Conservation (phyloP, 225 moss, liverwort and hornwort species). For the Straminergon stramineum region DNA sequence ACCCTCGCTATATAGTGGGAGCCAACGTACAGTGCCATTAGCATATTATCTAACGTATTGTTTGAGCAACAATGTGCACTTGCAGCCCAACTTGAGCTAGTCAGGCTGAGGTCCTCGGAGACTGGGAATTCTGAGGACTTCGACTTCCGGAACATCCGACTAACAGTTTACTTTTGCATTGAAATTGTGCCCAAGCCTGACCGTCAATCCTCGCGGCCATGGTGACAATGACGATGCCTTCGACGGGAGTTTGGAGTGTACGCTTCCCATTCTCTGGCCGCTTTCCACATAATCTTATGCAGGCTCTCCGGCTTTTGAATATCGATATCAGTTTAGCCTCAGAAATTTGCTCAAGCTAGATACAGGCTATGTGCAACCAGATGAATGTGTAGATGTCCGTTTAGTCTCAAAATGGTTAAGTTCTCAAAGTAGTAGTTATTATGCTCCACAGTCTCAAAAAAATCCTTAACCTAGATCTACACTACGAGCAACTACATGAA, state of each 20-base stretch:
- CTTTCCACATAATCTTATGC: neutral
- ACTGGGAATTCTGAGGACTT: too few relatives aligned
- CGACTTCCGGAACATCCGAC: too few relatives aligned
- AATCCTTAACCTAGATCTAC: neutral
- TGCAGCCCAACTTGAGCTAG: too few relatives aligned
- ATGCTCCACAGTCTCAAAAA: neutral
- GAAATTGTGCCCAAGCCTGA: neutral
- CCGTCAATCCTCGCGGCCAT: neutral
- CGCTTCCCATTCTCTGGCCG: neutral
- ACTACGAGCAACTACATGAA: neutral
- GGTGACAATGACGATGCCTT: neutral
- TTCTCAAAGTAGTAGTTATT: too few relatives aligned
- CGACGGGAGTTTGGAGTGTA: neutral
- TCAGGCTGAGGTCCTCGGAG: too few relatives aligned
- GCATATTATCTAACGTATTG: neutral
- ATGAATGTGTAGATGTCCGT: neutral
- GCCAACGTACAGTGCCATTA: neutral
- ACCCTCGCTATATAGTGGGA: neutral
- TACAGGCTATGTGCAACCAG: neutral
- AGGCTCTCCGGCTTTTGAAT: too few relatives aligned
- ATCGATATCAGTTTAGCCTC: too few relatives aligned
- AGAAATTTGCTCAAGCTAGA: neutral
- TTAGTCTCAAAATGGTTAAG: neutral
- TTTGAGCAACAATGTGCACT: neutral
- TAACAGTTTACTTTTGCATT: neutral